These are phyloP conservation scores for Albatrellus ellisii DNA, from an alignment of 768 basidiomycete genomes.

Conservation along the genomic window DNA sequence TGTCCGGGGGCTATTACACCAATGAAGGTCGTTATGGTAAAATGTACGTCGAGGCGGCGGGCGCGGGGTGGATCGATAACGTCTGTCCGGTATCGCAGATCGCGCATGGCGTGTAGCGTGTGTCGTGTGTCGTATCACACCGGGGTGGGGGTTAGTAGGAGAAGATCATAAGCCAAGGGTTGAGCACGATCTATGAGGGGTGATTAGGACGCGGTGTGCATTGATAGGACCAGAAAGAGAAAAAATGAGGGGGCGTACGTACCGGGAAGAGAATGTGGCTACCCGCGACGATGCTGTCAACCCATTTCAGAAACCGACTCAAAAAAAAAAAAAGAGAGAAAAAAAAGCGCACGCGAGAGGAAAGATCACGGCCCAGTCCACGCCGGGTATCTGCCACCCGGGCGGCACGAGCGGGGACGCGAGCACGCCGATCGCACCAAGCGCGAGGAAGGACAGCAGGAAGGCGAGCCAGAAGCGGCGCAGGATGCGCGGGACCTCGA, in stretches of 20 bases:
- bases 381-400: slow-evolving; percentile 49
- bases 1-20: too few species aligned
- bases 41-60: too few species aligned
- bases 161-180: slow-evolving; percentile 85
- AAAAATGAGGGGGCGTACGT: too few species aligned
- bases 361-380: slow-evolving; percentile 63
- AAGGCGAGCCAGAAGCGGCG: slow-evolving; percentile 66
- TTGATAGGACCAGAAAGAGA: slow-evolving; percentile 16
- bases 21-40: too few species aligned
- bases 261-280: slow-evolving; percentile 70
- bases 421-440: slow-evolving; percentile 46
- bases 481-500: slow-evolving; percentile 76
- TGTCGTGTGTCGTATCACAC: too few species aligned
- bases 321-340: slow-evolving; percentile 1
- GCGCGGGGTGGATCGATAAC: too few species aligned
- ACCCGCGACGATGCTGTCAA: slow-evolving; percentile 40
- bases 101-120: too few species aligned
- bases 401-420: slow-evolving; percentile 38
- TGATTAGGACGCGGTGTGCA: neutral
- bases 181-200: slow-evolving; percentile 51
- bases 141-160: slow-evolving; percentile 36
- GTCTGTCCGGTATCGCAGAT: too few species aligned
- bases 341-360: slow-evolving; percentile 48
- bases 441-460: slow-evolving; percentile 34
- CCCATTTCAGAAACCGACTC: neutral